phyloP scores from a whole-genome alignment of 1,284 basidiomycete genomes.

The Fomitopsis betulina region DNA sequence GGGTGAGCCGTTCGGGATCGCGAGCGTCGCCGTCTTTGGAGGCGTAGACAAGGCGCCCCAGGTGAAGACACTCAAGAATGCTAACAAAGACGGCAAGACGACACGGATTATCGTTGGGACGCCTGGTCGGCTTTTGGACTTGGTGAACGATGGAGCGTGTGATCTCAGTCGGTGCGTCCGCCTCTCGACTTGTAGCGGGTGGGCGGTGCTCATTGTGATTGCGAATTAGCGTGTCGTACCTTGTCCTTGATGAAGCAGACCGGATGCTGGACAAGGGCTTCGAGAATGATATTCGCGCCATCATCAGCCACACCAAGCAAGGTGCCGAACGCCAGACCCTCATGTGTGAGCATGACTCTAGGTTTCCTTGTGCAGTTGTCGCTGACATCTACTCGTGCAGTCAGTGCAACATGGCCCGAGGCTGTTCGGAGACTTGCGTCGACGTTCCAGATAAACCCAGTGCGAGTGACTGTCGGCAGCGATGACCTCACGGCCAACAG shows the following conservation, averaged over 20 bases:
- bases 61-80: conserved; percentile 53
- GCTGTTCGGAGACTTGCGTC: conserved; percentile 91
- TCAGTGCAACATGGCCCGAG: conserved; percentile 98
- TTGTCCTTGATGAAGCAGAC: conserved; percentile 97
- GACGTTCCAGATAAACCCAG: conserved; percentile 83
- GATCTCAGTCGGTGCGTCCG: conserved; percentile 68
- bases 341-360: conserved; percentile 70
- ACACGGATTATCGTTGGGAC: conserved; percentile 89
- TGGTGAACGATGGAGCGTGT: conserved; percentile 81
- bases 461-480: conserved; percentile 91
- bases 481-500: conserved; percentile 96
- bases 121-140: conserved; percentile 89
- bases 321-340: conserved; percentile 75
- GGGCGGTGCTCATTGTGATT: background rate
- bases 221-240: conserved; percentile 69
- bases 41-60: conserved; percentile 90
- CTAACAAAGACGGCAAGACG: conserved; percentile 43
- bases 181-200: background rate
- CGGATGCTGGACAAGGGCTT: conserved; percentile 99
- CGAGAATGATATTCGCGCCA: conserved; percentile 95
- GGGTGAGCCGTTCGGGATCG: conserved; percentile 74
- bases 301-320: conserved; percentile 79
- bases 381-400: conserved; percentile 32
- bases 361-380: background rate
- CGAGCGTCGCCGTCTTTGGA: conserved; percentile 87